Conservation (phyloP, 257 asterid species). For the Nyctanthes arbortristis region DNA sequence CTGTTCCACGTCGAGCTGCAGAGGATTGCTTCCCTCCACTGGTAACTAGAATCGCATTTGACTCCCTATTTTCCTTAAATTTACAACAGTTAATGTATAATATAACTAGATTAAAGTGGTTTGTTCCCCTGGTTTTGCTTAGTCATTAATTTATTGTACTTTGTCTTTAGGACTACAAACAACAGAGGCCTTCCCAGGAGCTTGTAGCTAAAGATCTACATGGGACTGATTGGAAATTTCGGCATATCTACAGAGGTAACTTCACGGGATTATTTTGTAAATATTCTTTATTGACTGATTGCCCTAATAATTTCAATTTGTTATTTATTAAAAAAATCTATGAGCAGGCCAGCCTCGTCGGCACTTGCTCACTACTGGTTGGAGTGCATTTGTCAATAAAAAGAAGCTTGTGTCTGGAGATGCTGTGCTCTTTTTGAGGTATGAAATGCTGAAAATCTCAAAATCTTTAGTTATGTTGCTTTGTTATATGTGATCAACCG, state of each 20-base stretch:
- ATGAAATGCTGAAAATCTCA: constrained; percentile 9
- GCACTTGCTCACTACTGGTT: constrained; percentile 95
- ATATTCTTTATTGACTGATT: neutral
- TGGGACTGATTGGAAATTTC: constrained; percentile 89
- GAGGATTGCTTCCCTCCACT: constrained; percentile 98
- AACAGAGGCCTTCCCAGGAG: constrained; percentile 96
- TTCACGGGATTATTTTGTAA: neutral
- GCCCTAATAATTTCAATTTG: neutral
- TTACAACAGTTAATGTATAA: neutral
- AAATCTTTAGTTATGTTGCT: constrained; percentile 4
- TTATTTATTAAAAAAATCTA: neutral
- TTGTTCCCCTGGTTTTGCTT: neutral
- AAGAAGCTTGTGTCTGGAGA: constrained; percentile 93
- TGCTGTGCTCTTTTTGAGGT: constrained; percentile 95
- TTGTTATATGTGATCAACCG: constrained; percentile 10
- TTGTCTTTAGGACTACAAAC: constrained; percentile 69
- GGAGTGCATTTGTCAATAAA: constrained; percentile 96
- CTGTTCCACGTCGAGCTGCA: constrained; percentile 97
- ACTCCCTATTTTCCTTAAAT: neutral
- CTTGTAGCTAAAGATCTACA: constrained; percentile 93
- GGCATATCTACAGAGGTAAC: constrained; percentile 93
- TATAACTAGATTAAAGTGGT: neutral
- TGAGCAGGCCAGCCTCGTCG: constrained; percentile 97
- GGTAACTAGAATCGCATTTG: constrained; percentile 40
- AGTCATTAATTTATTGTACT: constrained; percentile 1